Conservation (phyloP, 495 filamentous ascomycete species). For the Podospora pseudoanserina region DNA sequence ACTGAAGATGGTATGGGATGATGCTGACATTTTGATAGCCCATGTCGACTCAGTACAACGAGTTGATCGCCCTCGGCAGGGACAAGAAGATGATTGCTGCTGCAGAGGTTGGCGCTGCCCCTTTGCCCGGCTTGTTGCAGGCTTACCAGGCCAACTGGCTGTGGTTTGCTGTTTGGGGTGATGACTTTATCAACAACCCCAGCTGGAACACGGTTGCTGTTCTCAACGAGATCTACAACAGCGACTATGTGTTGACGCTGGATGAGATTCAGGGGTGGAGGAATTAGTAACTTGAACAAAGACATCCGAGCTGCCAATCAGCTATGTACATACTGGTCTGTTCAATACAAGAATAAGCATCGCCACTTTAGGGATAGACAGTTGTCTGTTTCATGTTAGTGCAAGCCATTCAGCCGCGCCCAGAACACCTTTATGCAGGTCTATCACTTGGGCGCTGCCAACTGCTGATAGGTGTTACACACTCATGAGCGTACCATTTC, state of each 20-base stretch:
- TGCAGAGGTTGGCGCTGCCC: conserved; percentile 44
- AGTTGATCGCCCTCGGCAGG: conserved; percentile 38
- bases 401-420: background rate
- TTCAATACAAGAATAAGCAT: too few relatives aligned
- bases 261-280: conserved; percentile 43
- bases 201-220: conserved; percentile 35
- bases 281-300: background rate
- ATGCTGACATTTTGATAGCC: conserved; percentile 23
- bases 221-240: conserved; percentile 34
- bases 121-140: conserved; percentile 38
- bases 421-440: background rate
- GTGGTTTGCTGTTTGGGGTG: conserved; percentile 47
- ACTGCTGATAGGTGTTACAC: background rate
- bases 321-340: too few relatives aligned
- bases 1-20: background rate
- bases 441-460: background rate
- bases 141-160: conserved; percentile 46
- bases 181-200: conserved; percentile 36
- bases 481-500: background rate
- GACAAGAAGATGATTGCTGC: conserved; percentile 49
- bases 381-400: too few relatives aligned
- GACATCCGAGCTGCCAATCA: too few relatives aligned
- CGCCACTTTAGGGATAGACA: too few relatives aligned
- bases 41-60: conserved; percentile 42
- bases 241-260: conserved; percentile 39